Base-by-base conservation (phyloP, 129 eudicot species). In the Rutidosis leptorrhynchoides region DNA sequence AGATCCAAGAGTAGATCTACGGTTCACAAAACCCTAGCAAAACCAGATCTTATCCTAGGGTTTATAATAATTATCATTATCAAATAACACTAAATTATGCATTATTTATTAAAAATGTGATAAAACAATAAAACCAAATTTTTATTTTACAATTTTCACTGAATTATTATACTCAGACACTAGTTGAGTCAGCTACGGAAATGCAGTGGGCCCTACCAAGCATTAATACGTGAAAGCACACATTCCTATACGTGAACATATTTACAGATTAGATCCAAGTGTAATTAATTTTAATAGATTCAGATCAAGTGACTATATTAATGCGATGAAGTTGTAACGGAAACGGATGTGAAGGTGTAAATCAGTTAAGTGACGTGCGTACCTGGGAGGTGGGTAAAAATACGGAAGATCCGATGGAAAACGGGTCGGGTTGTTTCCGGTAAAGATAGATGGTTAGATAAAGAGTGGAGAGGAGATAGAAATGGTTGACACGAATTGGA, bases 401-500 rank as follows among this genome's bases (percentile, higher is more conserved):
- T 5, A 58, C 15, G 77, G 35, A 71, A 75, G 84, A 14, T 57
- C 68, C 73, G 80, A 58, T 29, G 68, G 55, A 46, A 67, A 24
- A 0, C 11, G 21, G 48, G 22, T 63, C 57, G 57, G 77, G 69
- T 54, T 30, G 70, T 40, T 63, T 68, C 54, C 60, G 65, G 28
- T 21, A 9, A 28, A 40, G 73, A 43, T 35, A 22, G 64, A 49
- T 37, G n/a, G n/a, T n/a, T n/a, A 26, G 52, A 58, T 46, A 46
- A 70, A 61, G 58, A 64, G 64, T 48, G 62, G 74, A 40, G n/a
- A 40, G 46, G 4, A 40, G 46, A 40, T 40, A 67, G 60, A 53
- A 57, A 68, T 24, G 86, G 78, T 48, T 62, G 82, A 77, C 78
- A 70, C 88, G 84, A 80, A 37, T 79, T 76, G 74, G 69, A 45